Base-by-base conservation (phyloP, 495 filamentous ascomycete species). In the Glutinoglossum americanum region DNA sequence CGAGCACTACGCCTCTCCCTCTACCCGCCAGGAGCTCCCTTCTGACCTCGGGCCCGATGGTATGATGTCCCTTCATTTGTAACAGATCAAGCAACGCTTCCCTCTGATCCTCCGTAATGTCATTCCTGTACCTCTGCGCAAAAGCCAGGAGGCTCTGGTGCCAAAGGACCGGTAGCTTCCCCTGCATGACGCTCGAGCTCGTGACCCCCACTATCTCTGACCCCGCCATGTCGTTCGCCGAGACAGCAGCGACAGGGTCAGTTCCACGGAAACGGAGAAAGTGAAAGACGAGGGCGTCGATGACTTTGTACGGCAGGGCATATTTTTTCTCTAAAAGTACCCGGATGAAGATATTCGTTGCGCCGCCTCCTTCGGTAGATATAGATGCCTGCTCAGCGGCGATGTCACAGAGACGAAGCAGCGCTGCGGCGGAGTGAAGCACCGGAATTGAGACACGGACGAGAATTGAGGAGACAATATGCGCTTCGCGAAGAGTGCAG, bases 241-340 rank as follows among this genome's bases (percentile, higher is more conserved):
- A 61, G 11, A 58, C 63, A 27, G 67, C 61, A 41, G 66, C 68
- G 10, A 70, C 67, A 15, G 70, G 67, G 28, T 77, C 71, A 2
- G 71, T 71, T 11, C 23, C 44, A 37, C 84, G 79, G 71, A 96
- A 96, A 19, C 92, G 82, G 61, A 95, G 68, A 68, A 96, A 98
- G 69, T 97, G 89, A 71, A 96, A 97, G 17, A 97, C 93, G 6
- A 97, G 73, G 25, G 88, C 82, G 63, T 98, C 92, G 21, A 98
- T 80, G 26, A 93, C 90, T 68, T 94, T 89, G 72, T 84, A 94
- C 32, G 92, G 92, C 23, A 98, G 74, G 0, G 92, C 92, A 62
- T 99, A 97, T 64, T 88, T 87, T 76, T 99, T 99, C 71, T 97
- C 89, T 11, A 99, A 72, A 55, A 99, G 79, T 19, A 83, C 79